Conservation (phyloP, 1,284 basidiomycete genomes). For the Rhodofomes roseus region DNA sequence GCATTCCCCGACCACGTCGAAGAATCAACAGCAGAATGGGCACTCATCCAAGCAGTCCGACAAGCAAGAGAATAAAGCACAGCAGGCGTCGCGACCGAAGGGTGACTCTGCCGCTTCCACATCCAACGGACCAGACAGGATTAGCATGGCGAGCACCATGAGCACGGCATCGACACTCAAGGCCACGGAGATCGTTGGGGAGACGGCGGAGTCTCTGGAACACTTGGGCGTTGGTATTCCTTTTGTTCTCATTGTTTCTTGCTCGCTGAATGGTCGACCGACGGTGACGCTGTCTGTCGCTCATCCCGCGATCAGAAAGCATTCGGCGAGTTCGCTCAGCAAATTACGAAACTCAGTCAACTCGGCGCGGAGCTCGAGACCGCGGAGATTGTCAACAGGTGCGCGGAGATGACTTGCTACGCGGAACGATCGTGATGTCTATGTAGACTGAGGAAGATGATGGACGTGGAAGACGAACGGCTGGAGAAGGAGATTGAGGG, state of each 20-base stretch:
- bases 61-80: background rate
- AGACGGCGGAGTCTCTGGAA: slow-evolving; percentile 25
- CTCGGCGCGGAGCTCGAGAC: slow-evolving; percentile 29
- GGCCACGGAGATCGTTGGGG: slow-evolving; percentile 17
- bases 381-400: slow-evolving; percentile 23
- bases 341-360: slow-evolving; percentile 29
- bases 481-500: slow-evolving; percentile 43
- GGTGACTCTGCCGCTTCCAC: background rate
- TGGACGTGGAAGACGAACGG: slow-evolving; percentile 38
- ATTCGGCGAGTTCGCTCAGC: slow-evolving; percentile 32
- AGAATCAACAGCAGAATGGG: background rate
- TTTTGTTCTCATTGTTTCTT: background rate
- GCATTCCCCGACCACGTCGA: too few relatives aligned
- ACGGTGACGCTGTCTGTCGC: background rate
- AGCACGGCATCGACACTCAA: background rate
- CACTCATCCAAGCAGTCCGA: too few relatives aligned
- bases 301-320: slow-evolving; percentile 20
- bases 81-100: background rate
- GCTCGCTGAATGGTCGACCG: background rate
- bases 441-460: slow-evolving; percentile 38
- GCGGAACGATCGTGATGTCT: background rate
- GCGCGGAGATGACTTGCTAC: background rate
- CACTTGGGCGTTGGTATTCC: slow-evolving; percentile 20
- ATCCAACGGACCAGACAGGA: too few relatives aligned
- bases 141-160: background rate